Evolutionary conservation across 2,329 filamentous ascomycete genomes (phyloP).

Genomic region (Ophiocordyceps camponoti-leonardi): DNA sequence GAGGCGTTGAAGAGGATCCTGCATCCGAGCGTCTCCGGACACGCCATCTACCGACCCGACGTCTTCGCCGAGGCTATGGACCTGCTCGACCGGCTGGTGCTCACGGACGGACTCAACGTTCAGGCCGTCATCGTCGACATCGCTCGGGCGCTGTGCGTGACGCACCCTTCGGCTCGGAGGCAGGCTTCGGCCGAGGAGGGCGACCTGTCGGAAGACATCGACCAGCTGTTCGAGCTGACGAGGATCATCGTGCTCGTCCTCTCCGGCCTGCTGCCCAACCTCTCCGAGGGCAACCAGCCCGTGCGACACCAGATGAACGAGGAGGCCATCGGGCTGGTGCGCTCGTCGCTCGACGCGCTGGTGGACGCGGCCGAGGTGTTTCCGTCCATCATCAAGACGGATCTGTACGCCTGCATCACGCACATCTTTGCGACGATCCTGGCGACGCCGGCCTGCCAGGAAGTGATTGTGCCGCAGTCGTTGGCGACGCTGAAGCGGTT

Average conservation of each 20-base stretch:
- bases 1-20: conserved; percentile 88
- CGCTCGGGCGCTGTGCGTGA: conserved; percentile 72
- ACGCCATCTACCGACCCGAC: conserved; percentile 89
- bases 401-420: conserved; percentile 88
- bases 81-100: conserved; percentile 73
- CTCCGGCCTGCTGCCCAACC: conserved; percentile 70
- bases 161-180: conserved; percentile 69
- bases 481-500: conserved; percentile 88
- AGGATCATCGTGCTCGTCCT: conserved; percentile 90
- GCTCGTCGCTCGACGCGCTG: conserved; percentile 66
- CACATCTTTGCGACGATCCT: conserved; percentile 93
- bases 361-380: conserved; percentile 94
- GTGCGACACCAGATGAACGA: conserved; percentile 69
- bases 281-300: conserved; percentile 47
- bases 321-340: conserved; percentile 67
- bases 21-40: conserved; percentile 83
- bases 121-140: conserved; percentile 91
- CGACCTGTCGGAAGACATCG: conserved; percentile 87
- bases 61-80: conserved; percentile 98
- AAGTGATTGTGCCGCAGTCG: conserved; percentile 73
- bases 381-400: conserved; percentile 88
- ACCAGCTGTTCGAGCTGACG: conserved; percentile 92
- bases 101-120: conserved; percentile 79
- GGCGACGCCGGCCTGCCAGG: conserved; percentile 68
- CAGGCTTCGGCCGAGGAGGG: conserved; percentile 41